phyloP scores from a whole-genome alignment of 148 eudicot genomes.

The Arbutus unedo region DNA sequence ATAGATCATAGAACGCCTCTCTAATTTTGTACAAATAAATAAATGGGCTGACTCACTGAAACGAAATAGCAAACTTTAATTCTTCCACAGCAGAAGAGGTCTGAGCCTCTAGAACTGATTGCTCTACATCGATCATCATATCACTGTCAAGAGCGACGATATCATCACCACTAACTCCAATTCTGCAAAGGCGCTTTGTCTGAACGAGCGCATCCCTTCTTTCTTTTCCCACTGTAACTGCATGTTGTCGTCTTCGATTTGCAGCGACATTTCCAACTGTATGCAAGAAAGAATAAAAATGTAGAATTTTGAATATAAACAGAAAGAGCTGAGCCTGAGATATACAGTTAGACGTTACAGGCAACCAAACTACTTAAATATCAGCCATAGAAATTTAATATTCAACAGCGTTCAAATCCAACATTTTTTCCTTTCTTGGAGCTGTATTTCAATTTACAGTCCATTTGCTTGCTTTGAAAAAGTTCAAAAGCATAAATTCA shows the following conservation, averaged over 20 bases:
- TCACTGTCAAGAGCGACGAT: conserved; percentile 42
- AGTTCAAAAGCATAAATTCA: neutral
- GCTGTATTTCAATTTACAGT: neutral
- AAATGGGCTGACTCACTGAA: conserved; percentile 42
- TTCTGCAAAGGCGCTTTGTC: conserved; percentile 85
- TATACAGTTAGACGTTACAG: neutral
- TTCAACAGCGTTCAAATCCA: neutral
- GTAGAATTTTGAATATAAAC: neutral
- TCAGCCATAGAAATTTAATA: neutral
- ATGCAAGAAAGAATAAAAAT: neutral
- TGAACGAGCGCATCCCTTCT: conserved; percentile 82
- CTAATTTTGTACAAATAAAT: neutral
- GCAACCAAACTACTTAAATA: neutral
- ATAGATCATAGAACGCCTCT: conserved; percentile 1
- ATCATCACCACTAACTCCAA: conserved; percentile 44
- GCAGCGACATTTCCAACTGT: conserved; percentile 78
- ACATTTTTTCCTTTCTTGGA: neutral
- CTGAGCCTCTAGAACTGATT: conserved; percentile 66
- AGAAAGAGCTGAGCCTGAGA: neutral
- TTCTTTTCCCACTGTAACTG: conserved; percentile 74
- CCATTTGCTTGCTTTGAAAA: neutral
- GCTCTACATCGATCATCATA: conserved; percentile 83
- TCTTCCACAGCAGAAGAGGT: conserved; percentile 75
- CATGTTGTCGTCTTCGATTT: conserved; percentile 69
- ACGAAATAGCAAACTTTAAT: conserved; percentile 50